Base-by-base conservation (phyloP, 1,284 basidiomycete species). In the Rhodofomes roseus region DNA sequence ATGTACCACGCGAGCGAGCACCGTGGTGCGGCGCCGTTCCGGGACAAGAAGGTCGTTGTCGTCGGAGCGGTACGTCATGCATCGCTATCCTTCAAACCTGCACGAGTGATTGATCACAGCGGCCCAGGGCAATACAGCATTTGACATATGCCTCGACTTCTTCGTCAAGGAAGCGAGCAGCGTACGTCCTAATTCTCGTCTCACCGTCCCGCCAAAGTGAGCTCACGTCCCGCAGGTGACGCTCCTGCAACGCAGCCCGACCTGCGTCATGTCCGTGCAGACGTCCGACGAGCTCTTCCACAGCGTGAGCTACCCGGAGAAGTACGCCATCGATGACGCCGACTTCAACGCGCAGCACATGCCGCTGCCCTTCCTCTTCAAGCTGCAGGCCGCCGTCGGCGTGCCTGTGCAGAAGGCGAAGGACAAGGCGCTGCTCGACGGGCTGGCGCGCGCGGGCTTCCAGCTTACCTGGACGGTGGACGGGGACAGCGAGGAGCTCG, bases 211-310 rank as follows among this genome's bases (percentile, higher is more conserved):
- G 5, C n/a, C 9, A 16, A 31, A 8, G 7, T n/a, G 14, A 54
- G 8, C 36, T 3, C 14, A 6, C 37, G 25, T 23, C 23, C 25
- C 9, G 36, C 23, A 57, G 34, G 58, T 55, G 11, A 59, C 58
- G 9, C 55, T 59, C 43, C 14, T 53, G 6, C 59, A 60, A 20
- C 59, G 59, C n/a, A 36, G 41, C 16, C 20, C 55, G 11, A 60
- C 59, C 9, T 60, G 39, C 44, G 59, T 60, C 8, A 54, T 54
- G n/a, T 52, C 41, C 14, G 31, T 25, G 22, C 43, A 54, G 7
- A 34, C 59, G 18, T 20, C 34, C 18, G 37, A 51, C 46, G 39
- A 37, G 46, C n/a, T 52, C 23, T 9, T 51, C 20, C 27, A 52
- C 31, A 22, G n/a, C 37, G 12, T 22, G 6, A 22, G 22, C 14